Evolutionary conservation across 306 rosid genomes (phyloP), one percentile per base, ranked within the genome.

Genomic region (Citrullus mucosospermus): DNA sequence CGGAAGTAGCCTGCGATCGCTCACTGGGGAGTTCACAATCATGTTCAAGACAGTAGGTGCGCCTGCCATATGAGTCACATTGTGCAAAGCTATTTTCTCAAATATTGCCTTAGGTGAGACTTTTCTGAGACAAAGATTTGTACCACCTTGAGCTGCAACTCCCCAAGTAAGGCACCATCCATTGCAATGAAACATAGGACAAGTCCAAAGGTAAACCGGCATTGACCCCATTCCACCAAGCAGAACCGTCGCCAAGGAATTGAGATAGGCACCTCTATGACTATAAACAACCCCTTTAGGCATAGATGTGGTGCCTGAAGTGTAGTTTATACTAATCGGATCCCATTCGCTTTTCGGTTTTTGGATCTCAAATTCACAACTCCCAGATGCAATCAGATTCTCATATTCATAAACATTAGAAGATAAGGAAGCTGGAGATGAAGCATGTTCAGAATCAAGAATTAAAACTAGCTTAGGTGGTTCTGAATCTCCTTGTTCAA

Each of bases 81-180:
- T 83, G 16, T 92, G 87, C 36, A 57, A 28, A 60, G 78, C 82
- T 43, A 92, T 80, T 48, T 65, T 81, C 53, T 92, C 91, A 72
- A 90, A 94, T 56, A 94, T 80, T 80, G 25, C 82, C 78, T 84
- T 88, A 5, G 98, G 88, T 34, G 87, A 17, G 39, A 89, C 93
- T 75, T 92, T 89, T 75, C 92, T 83, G 11, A 92, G 80, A 77
- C 94, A 90, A 59, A 94, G 36, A 76, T 89, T 94, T 75, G 86
- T 85, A 17, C 96, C 98, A 6, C 90, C 88, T 46, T 89, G 97
- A 51, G 97, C 94, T 14, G 98, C 93, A 43, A 87, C 25, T 41
- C 97, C 97, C 98, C 97, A 94, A 58, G 85, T 84, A 48, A 92
- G 86, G 82, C 97, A 90, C 98, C 98, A 92, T 18, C 98, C 97